Evolutionary conservation across 257 asterid species (phyloP).

Genomic region (Nyctanthes arbortristis): DNA sequence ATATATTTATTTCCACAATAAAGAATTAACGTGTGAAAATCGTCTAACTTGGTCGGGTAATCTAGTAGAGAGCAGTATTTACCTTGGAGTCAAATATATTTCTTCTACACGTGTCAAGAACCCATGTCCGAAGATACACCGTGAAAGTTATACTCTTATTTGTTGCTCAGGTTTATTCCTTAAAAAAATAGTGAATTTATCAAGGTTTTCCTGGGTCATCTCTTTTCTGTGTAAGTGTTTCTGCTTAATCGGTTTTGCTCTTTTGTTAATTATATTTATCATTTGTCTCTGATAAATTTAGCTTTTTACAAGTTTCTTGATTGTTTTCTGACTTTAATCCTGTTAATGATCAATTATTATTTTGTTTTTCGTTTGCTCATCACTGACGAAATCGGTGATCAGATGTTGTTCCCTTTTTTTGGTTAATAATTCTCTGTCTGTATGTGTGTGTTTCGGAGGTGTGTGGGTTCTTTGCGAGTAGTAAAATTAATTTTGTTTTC

Average conservation of each 20-base stretch:
- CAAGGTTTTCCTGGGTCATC: constrained; percentile 6
- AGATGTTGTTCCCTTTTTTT: not conserved
- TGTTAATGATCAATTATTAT: not conserved
- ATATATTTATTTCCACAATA: not conserved
- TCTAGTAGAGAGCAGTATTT: not conserved
- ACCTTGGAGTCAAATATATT: constrained; percentile 22
- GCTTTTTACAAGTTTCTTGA: constrained; percentile 5
- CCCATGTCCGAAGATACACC: not conserved
- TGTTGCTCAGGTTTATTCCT: not conserved
- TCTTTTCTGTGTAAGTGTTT: constrained; percentile 25
- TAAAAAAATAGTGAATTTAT: not conserved
- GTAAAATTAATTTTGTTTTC: not conserved
- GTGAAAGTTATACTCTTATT: not conserved
- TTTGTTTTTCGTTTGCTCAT: no score
- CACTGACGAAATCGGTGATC: not conserved
- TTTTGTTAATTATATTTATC: not conserved
- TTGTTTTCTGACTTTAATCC: constrained; percentile 15
- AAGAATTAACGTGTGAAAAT: not conserved
- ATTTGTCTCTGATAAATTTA: not conserved
- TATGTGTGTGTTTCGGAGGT: not conserved
- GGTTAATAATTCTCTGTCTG: constrained; percentile 2
- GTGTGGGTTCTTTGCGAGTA: not conserved
- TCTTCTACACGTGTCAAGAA: constrained; percentile 34
- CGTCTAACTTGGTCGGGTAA: not conserved
- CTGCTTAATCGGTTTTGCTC: not conserved